These are phyloP conservation scores for Penicillium sp. DNA, from an alignment of 2,329 filamentous ascomycete genomes.

Conservation along the genomic window DNA sequence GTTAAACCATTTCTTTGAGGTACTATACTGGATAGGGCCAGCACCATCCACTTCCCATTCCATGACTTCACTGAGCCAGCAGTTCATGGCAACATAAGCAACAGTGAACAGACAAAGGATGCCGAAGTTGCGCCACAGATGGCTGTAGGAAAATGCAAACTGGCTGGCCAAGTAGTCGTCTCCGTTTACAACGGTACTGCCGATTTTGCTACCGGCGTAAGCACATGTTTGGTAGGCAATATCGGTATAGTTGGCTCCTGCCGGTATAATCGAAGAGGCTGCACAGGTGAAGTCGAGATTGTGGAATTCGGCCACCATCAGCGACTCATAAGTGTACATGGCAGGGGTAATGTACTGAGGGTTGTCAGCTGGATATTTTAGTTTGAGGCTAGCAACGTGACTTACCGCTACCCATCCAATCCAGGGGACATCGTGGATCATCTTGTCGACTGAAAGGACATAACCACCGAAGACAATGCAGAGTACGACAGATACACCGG, in stretches of 20 bases:
- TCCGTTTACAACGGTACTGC: slow-evolving; percentile 56
- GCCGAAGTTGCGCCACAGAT: slow-evolving; percentile 73
- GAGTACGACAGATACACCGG: slow-evolving; percentile 62
- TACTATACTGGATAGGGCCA: slow-evolving; percentile 69
- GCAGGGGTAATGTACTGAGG: slow-evolving; percentile 52
- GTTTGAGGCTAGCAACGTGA: neutral
- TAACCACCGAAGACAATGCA: slow-evolving; percentile 66
- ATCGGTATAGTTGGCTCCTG: slow-evolving; percentile 55
- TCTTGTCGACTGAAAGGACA: slow-evolving; percentile 62
- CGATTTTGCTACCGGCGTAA: slow-evolving; percentile 57
- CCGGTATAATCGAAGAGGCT: slow-evolving; percentile 59
- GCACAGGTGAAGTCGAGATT: slow-evolving; percentile 59
- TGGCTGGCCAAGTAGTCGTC: slow-evolving; percentile 56
- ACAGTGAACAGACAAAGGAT: slow-evolving; percentile 73
- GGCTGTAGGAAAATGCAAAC: slow-evolving; percentile 55
- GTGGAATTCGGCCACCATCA: slow-evolving; percentile 66
- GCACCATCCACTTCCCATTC: slow-evolving; percentile 62
- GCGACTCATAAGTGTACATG: slow-evolving; percentile 65
- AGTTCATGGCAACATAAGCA: slow-evolving; percentile 70
- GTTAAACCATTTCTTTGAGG: slow-evolving; percentile 47
- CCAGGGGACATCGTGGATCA: slow-evolving; percentile 62
- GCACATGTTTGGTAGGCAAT: slow-evolving; percentile 61
- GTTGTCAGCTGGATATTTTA: neutral
- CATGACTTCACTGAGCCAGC: slow-evolving; percentile 68
- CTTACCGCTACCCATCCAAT: slow-evolving; percentile 59